Evolutionary conservation across 2,329 filamentous ascomycete genomes (phyloP), one percentile per base, ranked within the genome.

Genomic region (Penicillium sp.): DNA sequence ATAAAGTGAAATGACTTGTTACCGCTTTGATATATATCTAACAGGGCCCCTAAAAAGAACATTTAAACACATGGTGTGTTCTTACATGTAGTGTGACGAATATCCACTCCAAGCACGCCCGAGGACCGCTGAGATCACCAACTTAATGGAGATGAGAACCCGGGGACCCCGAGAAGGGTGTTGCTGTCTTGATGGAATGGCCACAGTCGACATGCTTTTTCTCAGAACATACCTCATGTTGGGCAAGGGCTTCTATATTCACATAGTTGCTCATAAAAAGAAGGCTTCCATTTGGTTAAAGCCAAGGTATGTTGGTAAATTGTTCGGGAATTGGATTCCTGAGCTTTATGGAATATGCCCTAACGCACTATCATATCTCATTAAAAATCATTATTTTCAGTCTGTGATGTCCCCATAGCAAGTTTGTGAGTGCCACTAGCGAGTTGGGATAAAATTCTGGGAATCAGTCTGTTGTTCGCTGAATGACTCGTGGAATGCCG

Each of bases 401-500:
- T 32, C 10, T 6, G 29, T 14, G 6, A 13, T 13, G 9, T 22
- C 31, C 9, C 5, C 35, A n/a, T 20, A 34, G 10, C 4, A 26
- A 16, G 2, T 0, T 5, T 16, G 7, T 7, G 4, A 10, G 16
- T 13, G n/a, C 7, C 3, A 7, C 47, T 44, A 55, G 26, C 53
- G 53, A 34, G 79, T 82, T 2, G 80, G 79, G 53, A 90, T 84
- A 53, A 90, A 89, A 37, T 83, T 75, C 65, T 89, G 77, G 1
- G 88, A 89, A 65, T 89, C 87, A 50, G 84, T 76, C 71, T 88
- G 78, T 68, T 91, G 88, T 72, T 91, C 79, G 22, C 78, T 79
- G 63, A 85, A 87, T 2, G 85, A 85, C 72, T 92, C 81, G 0
- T 85, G 86, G 67, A 92, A 92, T 8, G 88, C 89, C 1, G 89